Evolutionary conservation across 2,329 filamentous ascomycete species (phyloP).

Genomic region (Acephala macrosclerotiorum): DNA sequence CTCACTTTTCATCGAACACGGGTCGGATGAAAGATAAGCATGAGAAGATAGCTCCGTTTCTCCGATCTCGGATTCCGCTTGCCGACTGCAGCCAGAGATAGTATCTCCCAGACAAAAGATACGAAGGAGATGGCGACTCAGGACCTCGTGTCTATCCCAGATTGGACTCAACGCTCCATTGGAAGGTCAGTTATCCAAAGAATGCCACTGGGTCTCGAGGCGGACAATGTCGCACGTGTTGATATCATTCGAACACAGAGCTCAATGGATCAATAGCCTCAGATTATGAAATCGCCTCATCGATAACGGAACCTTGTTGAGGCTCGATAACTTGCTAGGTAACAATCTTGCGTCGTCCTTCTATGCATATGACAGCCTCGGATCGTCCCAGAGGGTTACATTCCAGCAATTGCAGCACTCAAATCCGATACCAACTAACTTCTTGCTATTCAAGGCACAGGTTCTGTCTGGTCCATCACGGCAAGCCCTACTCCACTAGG

Average conservation of each 20-base stretch:
- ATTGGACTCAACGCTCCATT: not conserved
- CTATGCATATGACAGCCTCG: not conserved
- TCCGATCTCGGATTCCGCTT: not conserved
- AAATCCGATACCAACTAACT: not conserved
- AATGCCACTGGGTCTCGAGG: not conserved
- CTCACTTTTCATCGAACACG: not conserved
- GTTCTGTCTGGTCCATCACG: not conserved
- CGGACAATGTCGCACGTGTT: not conserved
- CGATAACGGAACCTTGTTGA: not conserved
- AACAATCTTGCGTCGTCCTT: not conserved
- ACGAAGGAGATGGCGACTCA: not conserved
- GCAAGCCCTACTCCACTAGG: not conserved
- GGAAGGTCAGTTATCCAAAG: not conserved
- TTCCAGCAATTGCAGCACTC: not conserved
- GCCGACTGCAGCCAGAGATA: not conserved
- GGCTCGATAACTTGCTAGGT: conserved; percentile 2
- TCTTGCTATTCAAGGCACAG: not conserved
- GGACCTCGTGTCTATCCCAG: not conserved
- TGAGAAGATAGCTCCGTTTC: not conserved
- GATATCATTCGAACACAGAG: not conserved
- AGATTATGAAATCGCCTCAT: not conserved
- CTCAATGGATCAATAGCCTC: not conserved
- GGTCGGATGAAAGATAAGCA: not conserved
- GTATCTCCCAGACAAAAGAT: not conserved
- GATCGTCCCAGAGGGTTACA: not conserved